phyloP scores from a whole-genome alignment of 257 asterid species.

The Solanum okadae region DNA sequence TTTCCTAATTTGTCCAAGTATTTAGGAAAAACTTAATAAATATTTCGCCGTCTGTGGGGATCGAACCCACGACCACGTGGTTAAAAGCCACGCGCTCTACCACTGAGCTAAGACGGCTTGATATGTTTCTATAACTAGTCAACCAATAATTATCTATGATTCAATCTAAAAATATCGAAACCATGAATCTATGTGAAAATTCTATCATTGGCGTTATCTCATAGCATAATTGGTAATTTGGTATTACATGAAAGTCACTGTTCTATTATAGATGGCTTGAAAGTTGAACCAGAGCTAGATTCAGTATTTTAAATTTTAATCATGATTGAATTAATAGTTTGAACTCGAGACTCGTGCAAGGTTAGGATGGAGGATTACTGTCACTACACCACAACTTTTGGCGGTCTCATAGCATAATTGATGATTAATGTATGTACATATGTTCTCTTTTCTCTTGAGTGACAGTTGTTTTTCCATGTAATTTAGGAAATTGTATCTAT shows the following conservation, averaged over 20 bases:
- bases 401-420: neutral
- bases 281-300: rapidly evolving
- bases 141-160: rapidly evolving
- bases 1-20: too few species aligned
- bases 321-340: rapidly evolving
- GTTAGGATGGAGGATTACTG: neutral
- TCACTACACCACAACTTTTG: neutral
- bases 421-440: neutral
- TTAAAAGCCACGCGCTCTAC: slow-evolving; percentile 99
- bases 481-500: neutral
- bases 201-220: neutral
- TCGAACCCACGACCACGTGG: slow-evolving; percentile 99
- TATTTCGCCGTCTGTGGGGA: slow-evolving; percentile 90
- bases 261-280: neutral
- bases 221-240: too few species aligned
- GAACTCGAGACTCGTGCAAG: neutral
- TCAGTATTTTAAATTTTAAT: neutral
- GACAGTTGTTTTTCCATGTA: neutral
- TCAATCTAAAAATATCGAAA: too few species aligned
- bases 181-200: neutral
- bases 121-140: rapidly evolving
- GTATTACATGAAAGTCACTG: neutral
- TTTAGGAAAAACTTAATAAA: too few species aligned
- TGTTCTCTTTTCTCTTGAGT: neutral
- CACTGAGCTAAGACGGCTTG: slow-evolving; percentile 89